phyloP scores from a whole-genome alignment of 305 asterid genomes.

The Solanum chacoense region DNA sequence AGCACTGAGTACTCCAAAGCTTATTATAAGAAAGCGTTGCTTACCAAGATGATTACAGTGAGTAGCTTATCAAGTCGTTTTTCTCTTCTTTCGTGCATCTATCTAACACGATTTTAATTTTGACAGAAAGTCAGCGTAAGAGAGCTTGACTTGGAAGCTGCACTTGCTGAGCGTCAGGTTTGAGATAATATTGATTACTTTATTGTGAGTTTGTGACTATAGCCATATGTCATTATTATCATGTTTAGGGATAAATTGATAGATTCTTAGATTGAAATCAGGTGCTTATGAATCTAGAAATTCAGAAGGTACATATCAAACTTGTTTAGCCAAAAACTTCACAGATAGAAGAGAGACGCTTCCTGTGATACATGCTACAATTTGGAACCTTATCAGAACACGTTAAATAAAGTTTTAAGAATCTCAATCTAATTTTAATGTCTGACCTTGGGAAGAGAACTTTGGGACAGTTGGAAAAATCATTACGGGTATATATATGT shows the following conservation, averaged over 20 bases:
- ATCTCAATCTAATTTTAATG: neutral
- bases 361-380: neutral
- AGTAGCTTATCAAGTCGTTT: neutral
- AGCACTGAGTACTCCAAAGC: slow-evolving; percentile 55
- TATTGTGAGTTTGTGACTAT: neutral
- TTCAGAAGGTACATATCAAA: neutral
- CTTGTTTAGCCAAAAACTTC: neutral
- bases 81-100: slow-evolving; percentile 5
- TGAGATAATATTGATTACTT: slow-evolving; percentile 7
- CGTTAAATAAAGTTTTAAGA: neutral
- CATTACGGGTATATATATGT: neutral
- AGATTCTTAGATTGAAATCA: neutral
- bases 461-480: neutral
- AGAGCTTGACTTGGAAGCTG: slow-evolving; percentile 91
- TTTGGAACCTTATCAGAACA: neutral
- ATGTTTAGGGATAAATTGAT: neutral
- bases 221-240: neutral
- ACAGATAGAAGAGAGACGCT: neutral
- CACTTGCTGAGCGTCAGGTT: slow-evolving; percentile 94
- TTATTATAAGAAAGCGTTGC: slow-evolving; percentile 47
- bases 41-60: slow-evolving; percentile 60
- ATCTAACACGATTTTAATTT: slow-evolving; percentile 15
- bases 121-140: slow-evolving; percentile 64
- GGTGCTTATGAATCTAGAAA: neutral
- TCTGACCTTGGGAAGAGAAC: neutral